These are phyloP conservation scores for Cokeromyces recurvatus DNA, from an alignment of 371 early-diverging fungal species.

Conservation along the genomic window DNA sequence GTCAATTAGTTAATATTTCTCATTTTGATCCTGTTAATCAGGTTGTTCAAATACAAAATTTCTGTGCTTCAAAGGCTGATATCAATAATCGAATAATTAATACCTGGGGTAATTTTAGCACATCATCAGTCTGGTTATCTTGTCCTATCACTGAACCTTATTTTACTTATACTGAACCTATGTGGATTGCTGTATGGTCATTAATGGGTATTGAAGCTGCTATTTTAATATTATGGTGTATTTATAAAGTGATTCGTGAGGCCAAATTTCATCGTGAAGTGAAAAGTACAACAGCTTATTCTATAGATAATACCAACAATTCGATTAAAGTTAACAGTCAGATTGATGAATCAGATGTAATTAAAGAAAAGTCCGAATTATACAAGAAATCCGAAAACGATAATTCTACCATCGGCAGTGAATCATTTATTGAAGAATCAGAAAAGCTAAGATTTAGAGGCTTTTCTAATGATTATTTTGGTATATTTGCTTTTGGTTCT, in stretches of 20 bases:
- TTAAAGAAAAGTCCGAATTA: constrained; percentile 3
- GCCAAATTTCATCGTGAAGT: constrained; percentile 7
- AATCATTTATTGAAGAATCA: constrained; percentile 27
- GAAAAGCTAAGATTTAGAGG: constrained; percentile 59
- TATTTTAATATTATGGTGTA: constrained; percentile 39
- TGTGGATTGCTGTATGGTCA: constrained; percentile 53
- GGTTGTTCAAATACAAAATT: constrained; percentile 30
- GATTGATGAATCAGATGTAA: constrained; percentile 10
- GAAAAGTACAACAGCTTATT: background rate
- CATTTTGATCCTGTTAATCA: constrained; percentile 49
- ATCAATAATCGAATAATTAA: constrained; percentile 6
- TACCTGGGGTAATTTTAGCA: constrained; percentile 28
- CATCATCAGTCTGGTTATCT: constrained; percentile 39
- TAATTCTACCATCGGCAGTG: constrained; percentile 9
- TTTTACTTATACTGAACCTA: constrained; percentile 53
- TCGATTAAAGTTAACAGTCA: background rate
- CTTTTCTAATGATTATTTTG: constrained; percentile 54
- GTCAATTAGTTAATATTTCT: constrained; percentile 42
- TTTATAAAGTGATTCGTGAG: constrained; percentile 27
- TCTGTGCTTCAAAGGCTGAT: constrained; percentile 40
- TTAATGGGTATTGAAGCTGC: constrained; percentile 36
- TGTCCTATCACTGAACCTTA: constrained; percentile 47
- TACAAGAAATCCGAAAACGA: constrained; percentile 1
- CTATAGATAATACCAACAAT: background rate
- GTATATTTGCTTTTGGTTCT: constrained; percentile 47